A percentile compares a stretch with the other conserved stretches of the same genome.
These are phyloP conservation scores for Chaetoscypha palmicola DNA, from an alignment of 2,329 filamentous ascomycete species.

Conservation along the genomic window DNA sequence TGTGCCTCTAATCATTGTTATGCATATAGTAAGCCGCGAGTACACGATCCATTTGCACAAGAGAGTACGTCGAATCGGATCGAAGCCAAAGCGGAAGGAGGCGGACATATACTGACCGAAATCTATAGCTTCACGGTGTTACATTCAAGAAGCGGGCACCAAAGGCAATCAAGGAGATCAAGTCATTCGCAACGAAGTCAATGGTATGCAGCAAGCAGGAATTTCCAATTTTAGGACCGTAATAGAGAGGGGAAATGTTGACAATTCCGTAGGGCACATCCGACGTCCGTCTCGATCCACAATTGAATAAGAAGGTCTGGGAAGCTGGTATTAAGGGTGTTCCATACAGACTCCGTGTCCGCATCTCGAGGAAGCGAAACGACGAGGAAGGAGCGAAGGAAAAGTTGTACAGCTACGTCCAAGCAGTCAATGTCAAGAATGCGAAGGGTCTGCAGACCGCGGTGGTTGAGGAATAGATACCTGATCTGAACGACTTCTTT, in stretches of 20 bases:
- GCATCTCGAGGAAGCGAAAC: conserved; percentile 99
- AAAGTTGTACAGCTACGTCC: conserved; percentile 9
- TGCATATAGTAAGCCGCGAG: too few relatives aligned
- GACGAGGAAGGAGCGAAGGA: conserved; percentile 99
- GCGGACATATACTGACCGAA: conserved; percentile 43
- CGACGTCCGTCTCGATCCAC: conserved; percentile 96
- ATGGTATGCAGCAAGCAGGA: conserved; percentile 66
- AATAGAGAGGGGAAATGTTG: conserved; percentile 15
- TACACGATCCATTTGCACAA: conserved; percentile 99
- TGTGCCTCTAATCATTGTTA: too few relatives aligned
- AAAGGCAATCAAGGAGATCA: conserved; percentile 99
- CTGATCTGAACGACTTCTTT: conserved; percentile 21
- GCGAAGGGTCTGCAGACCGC: conserved; percentile 94
- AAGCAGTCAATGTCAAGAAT: conserved; percentile 11
- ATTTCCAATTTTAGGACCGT: neutral
- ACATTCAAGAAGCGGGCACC: conserved; percentile 99
- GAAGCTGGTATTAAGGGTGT: conserved; percentile 98
- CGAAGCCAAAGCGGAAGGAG: conserved; percentile 12
- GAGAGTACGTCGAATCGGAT: conserved; percentile 64
- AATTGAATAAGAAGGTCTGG: conserved; percentile 99
- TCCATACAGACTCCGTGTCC: conserved; percentile 91
- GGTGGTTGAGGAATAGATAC: conserved; percentile 65
- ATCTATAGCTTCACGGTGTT: conserved; percentile 80
- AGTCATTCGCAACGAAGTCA: conserved; percentile 81
- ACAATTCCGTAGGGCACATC: conserved; percentile 66